Evolutionary conservation across 1,284 basidiomycete genomes (phyloP).

Genomic region (Fomitopsis pinicola): DNA sequence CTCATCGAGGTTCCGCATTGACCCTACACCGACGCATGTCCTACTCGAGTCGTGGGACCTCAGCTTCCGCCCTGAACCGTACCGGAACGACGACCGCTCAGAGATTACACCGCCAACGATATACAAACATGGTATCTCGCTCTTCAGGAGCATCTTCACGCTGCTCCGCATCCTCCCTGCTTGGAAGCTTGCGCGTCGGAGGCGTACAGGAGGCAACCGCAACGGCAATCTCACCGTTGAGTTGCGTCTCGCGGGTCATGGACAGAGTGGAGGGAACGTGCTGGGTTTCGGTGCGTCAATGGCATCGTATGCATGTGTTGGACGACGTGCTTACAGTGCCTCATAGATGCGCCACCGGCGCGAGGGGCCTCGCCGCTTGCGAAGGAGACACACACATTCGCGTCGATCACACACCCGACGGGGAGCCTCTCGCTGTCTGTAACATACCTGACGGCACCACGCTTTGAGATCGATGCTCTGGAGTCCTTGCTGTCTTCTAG

Average conservation of each 20-base stretch:
- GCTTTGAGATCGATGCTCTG: constrained; percentile 69
- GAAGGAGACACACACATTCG: constrained; percentile 52
- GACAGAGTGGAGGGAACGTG: constrained; percentile 29
- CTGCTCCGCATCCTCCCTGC: constrained; percentile 66
- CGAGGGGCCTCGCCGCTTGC: constrained; percentile 38
- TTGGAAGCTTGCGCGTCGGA: constrained; percentile 65
- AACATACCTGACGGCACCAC: constrained; percentile 60
- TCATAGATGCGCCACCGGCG: constrained; percentile 36
- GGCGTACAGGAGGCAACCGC: constrained; percentile 36
- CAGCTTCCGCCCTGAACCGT: constrained; percentile 37
- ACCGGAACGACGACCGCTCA: constrained; percentile 28
- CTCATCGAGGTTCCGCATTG: constrained; percentile 55
- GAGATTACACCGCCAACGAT: constrained; percentile 69
- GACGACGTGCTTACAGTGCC: constrained; percentile 18
- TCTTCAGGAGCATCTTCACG: constrained; percentile 72
- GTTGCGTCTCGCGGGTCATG: constrained; percentile 38
- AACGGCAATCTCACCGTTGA: constrained; percentile 50
- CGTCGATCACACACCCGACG: constrained; percentile 60
- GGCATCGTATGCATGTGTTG: constrained; percentile 8
- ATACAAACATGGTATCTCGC: constrained; percentile 77
- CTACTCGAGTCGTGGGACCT: constrained; percentile 73
- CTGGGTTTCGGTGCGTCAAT: constrained; percentile 37
- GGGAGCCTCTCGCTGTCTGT: constrained; percentile 58
- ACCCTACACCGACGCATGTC: constrained; percentile 61
- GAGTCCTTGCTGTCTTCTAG: constrained; percentile 69